A percentile compares a stretch with the other conserved stretches of the same genome.
Conservation (phyloP, 2,329 filamentous ascomycete genomes). For the Fusarium austroafricanum region DNA sequence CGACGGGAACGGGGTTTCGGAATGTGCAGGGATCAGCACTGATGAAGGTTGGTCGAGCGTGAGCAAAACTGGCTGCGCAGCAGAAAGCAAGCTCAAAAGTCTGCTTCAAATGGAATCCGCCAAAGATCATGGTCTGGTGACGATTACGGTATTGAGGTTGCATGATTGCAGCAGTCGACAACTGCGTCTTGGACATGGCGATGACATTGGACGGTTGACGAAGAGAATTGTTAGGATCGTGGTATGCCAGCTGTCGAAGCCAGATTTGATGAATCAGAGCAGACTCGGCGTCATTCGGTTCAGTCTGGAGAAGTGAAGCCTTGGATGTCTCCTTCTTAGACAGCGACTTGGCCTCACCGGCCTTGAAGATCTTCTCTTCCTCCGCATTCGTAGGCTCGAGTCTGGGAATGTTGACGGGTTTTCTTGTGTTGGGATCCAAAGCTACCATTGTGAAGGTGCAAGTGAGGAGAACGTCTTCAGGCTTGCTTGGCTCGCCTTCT, state of each 20-base stretch:
- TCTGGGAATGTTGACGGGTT: slow-evolving; percentile 44
- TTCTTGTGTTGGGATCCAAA: slow-evolving; percentile 45
- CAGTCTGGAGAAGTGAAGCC: slow-evolving; percentile 43
- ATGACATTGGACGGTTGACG: slow-evolving; percentile 45
- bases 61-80: slow-evolving; percentile 49
- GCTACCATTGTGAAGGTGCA: slow-evolving; percentile 53
- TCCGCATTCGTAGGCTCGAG: slow-evolving; percentile 43
- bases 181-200: slow-evolving; percentile 45
- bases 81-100: slow-evolving; percentile 50
- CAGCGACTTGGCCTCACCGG: slow-evolving; percentile 44
- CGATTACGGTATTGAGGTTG: slow-evolving; percentile 48
- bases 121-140: slow-evolving; percentile 49
- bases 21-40: slow-evolving; percentile 48
- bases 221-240: slow-evolving; percentile 44
- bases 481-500: slow-evolving; percentile 63
- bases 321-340: slow-evolving; percentile 44
- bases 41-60: slow-evolving; percentile 48
- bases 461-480: slow-evolving; percentile 58
- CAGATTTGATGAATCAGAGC: slow-evolving; percentile 48
- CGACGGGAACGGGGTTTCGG: slow-evolving; percentile 47
- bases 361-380: slow-evolving; percentile 45
- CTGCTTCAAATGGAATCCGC: slow-evolving; percentile 48
- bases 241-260: slow-evolving; percentile 46
- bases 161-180: slow-evolving; percentile 47
- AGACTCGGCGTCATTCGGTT: slow-evolving; percentile 46